Conservation (phyloP, 306 rosid species). For the Vicia villosa region DNA sequence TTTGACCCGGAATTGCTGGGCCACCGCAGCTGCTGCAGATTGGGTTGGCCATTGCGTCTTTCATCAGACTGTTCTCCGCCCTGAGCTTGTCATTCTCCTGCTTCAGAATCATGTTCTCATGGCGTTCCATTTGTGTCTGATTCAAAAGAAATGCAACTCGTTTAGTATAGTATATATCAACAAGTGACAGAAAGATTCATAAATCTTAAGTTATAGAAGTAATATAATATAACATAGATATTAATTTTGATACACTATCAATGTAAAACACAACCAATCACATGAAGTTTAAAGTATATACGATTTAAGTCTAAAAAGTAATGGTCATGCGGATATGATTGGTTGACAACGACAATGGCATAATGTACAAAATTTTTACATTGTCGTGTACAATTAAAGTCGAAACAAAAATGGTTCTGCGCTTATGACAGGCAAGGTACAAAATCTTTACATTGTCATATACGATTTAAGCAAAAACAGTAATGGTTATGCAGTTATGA, state of each 20-base stretch:
- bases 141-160: conserved; percentile 28
- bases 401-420: too few species aligned
- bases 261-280: not conserved
- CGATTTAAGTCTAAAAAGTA: not conserved
- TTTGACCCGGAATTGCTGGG: conserved; percentile 74
- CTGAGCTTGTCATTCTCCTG: conserved; percentile 87
- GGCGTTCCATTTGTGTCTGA: conserved; percentile 89
- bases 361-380: too few species aligned
- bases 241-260: not conserved
- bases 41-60: conserved; percentile 74
- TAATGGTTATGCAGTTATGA: too few species aligned
- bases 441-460: too few species aligned
- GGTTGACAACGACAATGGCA: not conserved
- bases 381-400: too few species aligned
- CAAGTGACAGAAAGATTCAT: not conserved
- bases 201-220: not conserved
- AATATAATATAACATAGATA: not conserved
- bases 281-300: not conserved
- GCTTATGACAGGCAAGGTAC: too few species aligned
- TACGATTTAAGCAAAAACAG: too few species aligned
- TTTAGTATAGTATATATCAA: conserved; percentile 1
- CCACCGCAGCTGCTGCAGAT: conserved; percentile 79
- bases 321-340: not conserved
- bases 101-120: conserved; percentile 76
- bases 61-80: conserved; percentile 73